phyloP scores from a whole-genome alignment of 768 basidiomycete species.

The Amanita brunnescens region DNA sequence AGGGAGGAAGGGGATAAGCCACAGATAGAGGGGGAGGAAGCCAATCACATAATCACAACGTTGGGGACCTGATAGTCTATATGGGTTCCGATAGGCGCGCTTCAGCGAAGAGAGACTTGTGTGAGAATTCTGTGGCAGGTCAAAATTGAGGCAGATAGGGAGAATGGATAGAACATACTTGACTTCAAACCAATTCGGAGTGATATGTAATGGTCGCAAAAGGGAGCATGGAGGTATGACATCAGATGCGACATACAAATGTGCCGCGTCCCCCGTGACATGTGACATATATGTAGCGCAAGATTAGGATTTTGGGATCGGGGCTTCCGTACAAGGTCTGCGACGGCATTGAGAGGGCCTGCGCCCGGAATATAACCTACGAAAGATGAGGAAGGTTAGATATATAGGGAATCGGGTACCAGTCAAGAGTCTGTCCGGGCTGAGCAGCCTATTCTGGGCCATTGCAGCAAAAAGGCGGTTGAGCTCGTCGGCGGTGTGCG shows the following conservation, averaged over 20 bases:
- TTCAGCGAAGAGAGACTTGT: constrained; percentile 64
- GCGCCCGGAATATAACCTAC: constrained; percentile 85
- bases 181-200: constrained; percentile 97
- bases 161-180: constrained; percentile 48
- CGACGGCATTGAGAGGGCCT: constrained; percentile 62
- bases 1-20: constrained; percentile 52
- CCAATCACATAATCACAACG: constrained; percentile 89
- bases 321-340: constrained; percentile 51
- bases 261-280: constrained; percentile 89
- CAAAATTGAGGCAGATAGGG: constrained; percentile 14
- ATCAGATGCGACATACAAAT: constrained; percentile 79
- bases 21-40: constrained; percentile 65
- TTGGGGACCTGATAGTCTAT: constrained; percentile 67
- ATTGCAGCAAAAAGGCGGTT: constrained; percentile 62
- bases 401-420: constrained; percentile 31
- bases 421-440: constrained; percentile 69
- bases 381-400: background rate
- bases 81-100: constrained; percentile 63
- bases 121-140: constrained; percentile 58
- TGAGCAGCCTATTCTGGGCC: constrained; percentile 67
- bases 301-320: constrained; percentile 48
- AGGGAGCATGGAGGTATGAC: constrained; percentile 78
- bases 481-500: constrained; percentile 77
- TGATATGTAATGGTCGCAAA: constrained; percentile 89
- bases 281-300: constrained; percentile 79